Evolutionary conservation across 1,284 basidiomycete genomes (phyloP).

Genomic region (Pseudozyma flocculosa): DNA sequence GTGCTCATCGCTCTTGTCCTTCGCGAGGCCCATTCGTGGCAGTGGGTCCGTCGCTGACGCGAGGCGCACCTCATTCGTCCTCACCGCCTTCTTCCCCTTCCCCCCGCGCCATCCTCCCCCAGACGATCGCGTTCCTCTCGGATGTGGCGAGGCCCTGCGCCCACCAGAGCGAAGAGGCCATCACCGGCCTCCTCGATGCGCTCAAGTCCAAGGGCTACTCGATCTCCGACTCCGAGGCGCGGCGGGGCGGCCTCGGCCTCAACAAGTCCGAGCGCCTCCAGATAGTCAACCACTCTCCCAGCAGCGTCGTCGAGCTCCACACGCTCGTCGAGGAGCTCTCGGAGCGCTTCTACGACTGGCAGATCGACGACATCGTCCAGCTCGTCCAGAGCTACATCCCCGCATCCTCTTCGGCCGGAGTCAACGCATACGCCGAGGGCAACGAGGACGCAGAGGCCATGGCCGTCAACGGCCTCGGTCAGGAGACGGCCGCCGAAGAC

Average conservation of each 20-base stretch:
- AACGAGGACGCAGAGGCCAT: background rate
- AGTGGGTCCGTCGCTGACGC: too few relatives aligned
- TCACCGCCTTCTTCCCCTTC: too few relatives aligned
- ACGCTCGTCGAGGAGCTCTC: constrained; percentile 88
- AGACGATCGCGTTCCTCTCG: constrained; percentile 81
- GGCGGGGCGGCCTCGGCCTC: constrained; percentile 64
- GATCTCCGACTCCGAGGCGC: constrained; percentile 28
- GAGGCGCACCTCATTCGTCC: too few relatives aligned
- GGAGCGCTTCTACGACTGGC: constrained; percentile 67
- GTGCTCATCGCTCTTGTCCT: too few relatives aligned
- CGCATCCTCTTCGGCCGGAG: constrained; percentile 1
- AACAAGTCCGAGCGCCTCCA: constrained; percentile 90
- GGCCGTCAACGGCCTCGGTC: background rate
- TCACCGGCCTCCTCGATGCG: constrained; percentile 68
- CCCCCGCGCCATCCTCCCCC: background rate
- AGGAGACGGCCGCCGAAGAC: background rate
- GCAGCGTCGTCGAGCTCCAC: constrained; percentile 79
- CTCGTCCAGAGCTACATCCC: constrained; percentile 63
- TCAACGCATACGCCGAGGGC: constrained; percentile 17
- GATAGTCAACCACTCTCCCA: constrained; percentile 82
- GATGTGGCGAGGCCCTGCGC: constrained; percentile 71
- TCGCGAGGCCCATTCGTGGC: too few relatives aligned
- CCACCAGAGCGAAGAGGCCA: constrained; percentile 68
- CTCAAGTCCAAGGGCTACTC: constrained; percentile 59
- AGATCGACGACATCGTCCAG: constrained; percentile 70